Evolutionary conservation across 306 rosid species (phyloP).

Genomic region (Pyrus pyrifolia): DNA sequence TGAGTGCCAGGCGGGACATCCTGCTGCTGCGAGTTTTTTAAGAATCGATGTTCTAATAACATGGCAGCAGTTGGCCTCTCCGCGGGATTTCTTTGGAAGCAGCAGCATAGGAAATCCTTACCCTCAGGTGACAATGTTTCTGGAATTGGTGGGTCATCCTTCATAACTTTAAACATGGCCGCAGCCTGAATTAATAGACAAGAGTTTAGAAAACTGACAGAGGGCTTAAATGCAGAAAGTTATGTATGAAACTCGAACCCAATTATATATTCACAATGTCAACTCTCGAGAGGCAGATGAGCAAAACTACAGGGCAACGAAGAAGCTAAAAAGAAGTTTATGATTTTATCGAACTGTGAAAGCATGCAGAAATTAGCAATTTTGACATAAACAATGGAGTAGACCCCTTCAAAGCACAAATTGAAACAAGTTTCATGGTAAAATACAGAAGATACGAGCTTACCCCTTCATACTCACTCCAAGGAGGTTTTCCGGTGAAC

Average conservation of each 20-base stretch:
- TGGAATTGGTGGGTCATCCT: slow-evolving; percentile 77
- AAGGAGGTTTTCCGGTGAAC: slow-evolving; percentile 94
- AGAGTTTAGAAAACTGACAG: slow-evolving; percentile 5
- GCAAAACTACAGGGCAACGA: background rate
- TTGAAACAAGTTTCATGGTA: slow-evolving; percentile 1
- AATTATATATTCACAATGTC: background rate
- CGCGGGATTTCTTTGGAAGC: slow-evolving; percentile 93
- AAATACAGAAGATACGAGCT: slow-evolving; percentile 3
- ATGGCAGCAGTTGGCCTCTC: slow-evolving; percentile 64
- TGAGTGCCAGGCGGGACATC: slow-evolving; percentile 39
- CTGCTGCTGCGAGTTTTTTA: slow-evolving; percentile 43
- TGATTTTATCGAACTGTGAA: background rate
- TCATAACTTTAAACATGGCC: slow-evolving; percentile 93
- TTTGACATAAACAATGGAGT: background rate
- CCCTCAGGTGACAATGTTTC: slow-evolving; percentile 74
- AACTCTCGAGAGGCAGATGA: background rate
- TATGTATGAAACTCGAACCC: background rate
- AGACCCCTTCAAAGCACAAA: background rate
- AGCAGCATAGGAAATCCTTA: slow-evolving; percentile 73
- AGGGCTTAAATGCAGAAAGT: background rate
- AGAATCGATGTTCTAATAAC: slow-evolving; percentile 75
- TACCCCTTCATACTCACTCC: slow-evolving; percentile 97
- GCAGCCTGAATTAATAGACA: slow-evolving; percentile 65
- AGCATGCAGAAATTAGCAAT: background rate
- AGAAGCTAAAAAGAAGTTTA: background rate